Conservation (phyloP, 768 basidiomycete species). For the Aureoboletus auriporus region DNA sequence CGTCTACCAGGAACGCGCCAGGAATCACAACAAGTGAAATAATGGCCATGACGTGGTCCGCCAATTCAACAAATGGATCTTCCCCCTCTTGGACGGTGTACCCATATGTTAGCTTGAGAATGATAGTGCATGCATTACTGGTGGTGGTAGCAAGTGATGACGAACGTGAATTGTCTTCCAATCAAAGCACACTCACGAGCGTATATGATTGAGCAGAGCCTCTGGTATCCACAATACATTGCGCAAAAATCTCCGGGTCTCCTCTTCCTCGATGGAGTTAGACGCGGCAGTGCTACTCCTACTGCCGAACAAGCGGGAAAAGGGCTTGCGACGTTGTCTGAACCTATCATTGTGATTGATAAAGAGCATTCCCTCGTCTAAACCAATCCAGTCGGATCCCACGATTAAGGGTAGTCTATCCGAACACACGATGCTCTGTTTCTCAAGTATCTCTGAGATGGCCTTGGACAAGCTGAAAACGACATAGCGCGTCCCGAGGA, state of each 20-base stretch:
- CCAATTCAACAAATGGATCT: conserved; percentile 36
- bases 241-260: conserved; percentile 15
- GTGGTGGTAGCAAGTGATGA: too few relatives aligned
- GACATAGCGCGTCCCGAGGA: conserved; percentile 46
- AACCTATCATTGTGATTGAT: conserved; percentile 4
- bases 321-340: conserved; percentile 13
- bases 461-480: conserved; percentile 46
- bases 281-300: conserved; percentile 7
- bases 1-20: conserved; percentile 20
- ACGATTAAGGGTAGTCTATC: conserved; percentile 15
- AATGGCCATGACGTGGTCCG: conserved; percentile 19
- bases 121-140: conserved; percentile 22
- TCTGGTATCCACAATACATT: conserved; percentile 16
- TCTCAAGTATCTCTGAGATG: conserved; percentile 48
- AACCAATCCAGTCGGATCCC: conserved; percentile 18
- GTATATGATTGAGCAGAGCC: conserved; percentile 14
- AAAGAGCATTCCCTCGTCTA: conserved; percentile 4
- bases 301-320: conserved; percentile 8
- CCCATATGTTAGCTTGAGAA: conserved; percentile 40
- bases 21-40: conserved; percentile 5
- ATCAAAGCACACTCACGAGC: conserved; percentile 10
- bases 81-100: conserved; percentile 33
- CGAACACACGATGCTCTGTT: conserved; percentile 50
- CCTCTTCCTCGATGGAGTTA: conserved; percentile 15
- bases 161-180: fast-evolving